These are phyloP conservation scores for Paragyromitra xinjiangensis DNA, from an alignment of 495 filamentous ascomycete species.

Conservation along the genomic window DNA sequence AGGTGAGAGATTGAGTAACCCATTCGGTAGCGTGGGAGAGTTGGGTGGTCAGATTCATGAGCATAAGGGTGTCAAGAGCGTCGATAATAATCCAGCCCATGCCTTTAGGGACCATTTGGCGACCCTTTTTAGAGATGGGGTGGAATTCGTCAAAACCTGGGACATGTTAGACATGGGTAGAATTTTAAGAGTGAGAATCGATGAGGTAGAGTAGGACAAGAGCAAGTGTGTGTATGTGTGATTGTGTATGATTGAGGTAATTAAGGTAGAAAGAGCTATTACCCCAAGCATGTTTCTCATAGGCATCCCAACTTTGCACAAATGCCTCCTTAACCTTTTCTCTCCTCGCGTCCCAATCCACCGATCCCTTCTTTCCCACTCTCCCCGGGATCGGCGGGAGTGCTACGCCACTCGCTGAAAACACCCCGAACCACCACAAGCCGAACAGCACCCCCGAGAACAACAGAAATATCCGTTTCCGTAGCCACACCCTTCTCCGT, in stretches of 20 bases:
- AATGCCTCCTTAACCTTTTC: slow-evolving; percentile 92
- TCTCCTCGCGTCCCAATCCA: slow-evolving; percentile 78
- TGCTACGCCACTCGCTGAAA: slow-evolving; percentile 56
- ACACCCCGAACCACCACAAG: slow-evolving; percentile 69
- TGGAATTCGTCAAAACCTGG: slow-evolving; percentile 85
- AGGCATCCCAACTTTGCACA: slow-evolving; percentile 86
- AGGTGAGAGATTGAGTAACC: slow-evolving; percentile 82
- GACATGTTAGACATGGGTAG: slow-evolving; percentile 12
- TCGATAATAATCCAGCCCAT: slow-evolving; percentile 99
- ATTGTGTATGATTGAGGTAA: slow-evolving; percentile 4
- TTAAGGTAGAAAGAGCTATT: slow-evolving; percentile 54
- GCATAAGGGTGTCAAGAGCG: slow-evolving; percentile 91
- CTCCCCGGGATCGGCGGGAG: slow-evolving; percentile 31
- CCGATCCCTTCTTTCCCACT: slow-evolving; percentile 42
- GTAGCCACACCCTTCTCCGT: slow-evolving; percentile 62
- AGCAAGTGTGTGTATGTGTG: slow-evolving; percentile 25
- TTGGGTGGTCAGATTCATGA: slow-evolving; percentile 95
- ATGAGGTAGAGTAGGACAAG: slow-evolving; percentile 4
- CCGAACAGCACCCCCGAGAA: slow-evolving; percentile 61
- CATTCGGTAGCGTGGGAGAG: slow-evolving; percentile 87
- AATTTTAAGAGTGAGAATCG: background rate
- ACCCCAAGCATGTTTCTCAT: slow-evolving; percentile 96
- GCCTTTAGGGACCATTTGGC: slow-evolving; percentile 81
- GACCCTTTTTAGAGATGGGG: slow-evolving; percentile 79
- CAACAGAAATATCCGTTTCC: slow-evolving; percentile 62